Conservation (phyloP, 208 protist species). For the Leishmania guyanensis region DNA sequence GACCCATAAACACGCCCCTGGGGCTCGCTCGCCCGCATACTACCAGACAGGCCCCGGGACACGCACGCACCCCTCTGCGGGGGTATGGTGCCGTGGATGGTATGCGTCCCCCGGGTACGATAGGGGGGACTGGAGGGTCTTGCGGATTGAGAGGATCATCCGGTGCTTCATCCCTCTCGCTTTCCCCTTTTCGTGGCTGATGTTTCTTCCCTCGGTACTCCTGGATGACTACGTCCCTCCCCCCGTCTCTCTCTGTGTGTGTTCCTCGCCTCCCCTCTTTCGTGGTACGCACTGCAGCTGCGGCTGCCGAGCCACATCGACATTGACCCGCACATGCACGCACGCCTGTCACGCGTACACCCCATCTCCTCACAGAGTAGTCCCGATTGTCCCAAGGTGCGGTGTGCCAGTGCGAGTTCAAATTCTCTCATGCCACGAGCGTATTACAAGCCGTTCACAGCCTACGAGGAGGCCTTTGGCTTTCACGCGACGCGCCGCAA, state of each 20-base stretch:
- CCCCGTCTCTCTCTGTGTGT: neutral
- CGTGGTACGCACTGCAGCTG: neutral
- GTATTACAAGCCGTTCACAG: conserved; percentile 84
- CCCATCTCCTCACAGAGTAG: neutral
- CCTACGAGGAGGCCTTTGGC: conserved; percentile 80
- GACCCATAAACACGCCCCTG: neutral
- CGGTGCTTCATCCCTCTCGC: neutral
- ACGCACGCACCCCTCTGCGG: neutral
- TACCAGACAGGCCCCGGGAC: neutral
- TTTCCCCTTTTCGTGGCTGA: neutral
- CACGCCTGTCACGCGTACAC: conserved; percentile 6
- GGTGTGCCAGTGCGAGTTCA: neutral
- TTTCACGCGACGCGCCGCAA: conserved; percentile 71
- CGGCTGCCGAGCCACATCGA: neutral
- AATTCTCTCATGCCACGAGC: conserved; percentile 68
- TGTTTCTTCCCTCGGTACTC: neutral
- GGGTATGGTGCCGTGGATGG: neutral
- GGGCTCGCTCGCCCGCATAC: too few species aligned
- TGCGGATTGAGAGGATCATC: neutral
- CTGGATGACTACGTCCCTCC: neutral
- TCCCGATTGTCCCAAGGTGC: neutral
- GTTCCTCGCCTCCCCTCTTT: conserved; percentile 2
- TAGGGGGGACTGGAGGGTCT: neutral
- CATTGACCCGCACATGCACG: neutral
- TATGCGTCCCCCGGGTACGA: neutral